These are phyloP conservation scores for Thamnidium elegans DNA, from an alignment of 192 early-diverging fungal genomes.

Conservation along the genomic window DNA sequence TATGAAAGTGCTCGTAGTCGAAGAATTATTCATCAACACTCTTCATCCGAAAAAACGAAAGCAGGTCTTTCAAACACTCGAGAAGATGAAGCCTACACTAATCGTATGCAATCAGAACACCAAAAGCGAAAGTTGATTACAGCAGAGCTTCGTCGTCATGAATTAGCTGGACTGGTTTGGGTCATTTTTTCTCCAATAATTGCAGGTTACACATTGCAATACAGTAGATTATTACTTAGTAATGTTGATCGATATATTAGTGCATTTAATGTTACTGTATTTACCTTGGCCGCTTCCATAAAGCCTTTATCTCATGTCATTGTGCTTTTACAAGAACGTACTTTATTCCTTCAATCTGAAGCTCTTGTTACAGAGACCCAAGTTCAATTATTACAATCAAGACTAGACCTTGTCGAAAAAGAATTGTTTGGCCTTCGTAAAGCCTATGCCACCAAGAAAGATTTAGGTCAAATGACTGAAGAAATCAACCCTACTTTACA, in stretches of 20 bases:
- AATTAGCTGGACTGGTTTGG: constrained; percentile 45
- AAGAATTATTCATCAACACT: constrained; percentile 21
- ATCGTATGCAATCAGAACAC: background rate
- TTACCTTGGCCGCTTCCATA: constrained; percentile 54
- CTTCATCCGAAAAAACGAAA: no score
- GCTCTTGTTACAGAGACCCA: constrained; percentile 48
- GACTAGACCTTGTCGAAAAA: constrained; percentile 47
- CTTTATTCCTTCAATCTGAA: constrained; percentile 52
- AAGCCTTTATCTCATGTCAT: constrained; percentile 51
- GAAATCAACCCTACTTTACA: constrained; percentile 50
- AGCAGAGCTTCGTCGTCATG: constrained; percentile 46
- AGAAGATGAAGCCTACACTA: no score
- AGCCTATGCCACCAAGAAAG: constrained; percentile 55
- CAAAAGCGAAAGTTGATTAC: constrained; percentile 32
- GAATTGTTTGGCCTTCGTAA: constrained; percentile 46
- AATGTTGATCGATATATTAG: constrained; percentile 54
- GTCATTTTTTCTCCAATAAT: constrained; percentile 52
- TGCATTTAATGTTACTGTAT: constrained; percentile 54
- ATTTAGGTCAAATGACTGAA: constrained; percentile 45
- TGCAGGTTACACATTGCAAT: constrained; percentile 54
- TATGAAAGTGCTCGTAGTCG: constrained; percentile 53
- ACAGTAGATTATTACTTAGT: constrained; percentile 49
- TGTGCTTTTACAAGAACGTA: constrained; percentile 46
- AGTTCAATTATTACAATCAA: constrained; percentile 44
- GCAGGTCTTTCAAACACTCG: no score